Base-by-base conservation (phyloP, 2,329 filamentous ascomycete species). In the Clonostachys byssicola region DNA sequence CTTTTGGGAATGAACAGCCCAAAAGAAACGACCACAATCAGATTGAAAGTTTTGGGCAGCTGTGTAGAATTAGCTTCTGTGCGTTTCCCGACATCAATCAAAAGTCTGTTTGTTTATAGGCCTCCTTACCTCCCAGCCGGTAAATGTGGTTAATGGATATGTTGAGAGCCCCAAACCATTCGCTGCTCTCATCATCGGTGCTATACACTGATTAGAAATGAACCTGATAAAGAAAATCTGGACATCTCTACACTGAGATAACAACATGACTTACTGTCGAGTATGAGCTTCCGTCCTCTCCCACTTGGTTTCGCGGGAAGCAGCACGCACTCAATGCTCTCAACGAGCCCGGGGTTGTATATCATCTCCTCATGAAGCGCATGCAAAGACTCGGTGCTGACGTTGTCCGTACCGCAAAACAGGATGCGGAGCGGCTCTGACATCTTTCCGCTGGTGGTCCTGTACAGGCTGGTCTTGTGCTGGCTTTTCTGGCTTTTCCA, bases 21-120 rank as follows among this genome's bases (percentile, higher is more conserved):
- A 67, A 97, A 99, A 1, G 94, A 97, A 5, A 97, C 94, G 43
- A 92, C 92, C 42, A 97, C 75, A 55, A 99, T 79, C 49, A 99
- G 73, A 63, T 96, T 91, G 54, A 83, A 82, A 4, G 71, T 60
- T 40, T 61, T 59, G 0, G 85, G 85, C 34, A 85, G 75, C 76
- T 86, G 53, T 30, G 20, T n/a, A 6, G 8, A 7, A 18, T 44
- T 18, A 44, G 17, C 36, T n/a, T 14, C 36, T 39, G 14, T 3
- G 14, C 10, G 36, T 12, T n/a, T n/a, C 36, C 12, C 36, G 17
- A 13, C 3, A 16, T 10, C 3, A 10, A 30, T 30, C 23, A 30
- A 30, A 10, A 30, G 12, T 30, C 14, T 17, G 12, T 30, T 34
- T 23, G 30, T 43, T 23, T 7, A 3, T 10, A 23, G n/a, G 23